Evolutionary conservation across 495 filamentous ascomycete genomes (phyloP).

Genomic region (Lineolata rhizophorae): DNA sequence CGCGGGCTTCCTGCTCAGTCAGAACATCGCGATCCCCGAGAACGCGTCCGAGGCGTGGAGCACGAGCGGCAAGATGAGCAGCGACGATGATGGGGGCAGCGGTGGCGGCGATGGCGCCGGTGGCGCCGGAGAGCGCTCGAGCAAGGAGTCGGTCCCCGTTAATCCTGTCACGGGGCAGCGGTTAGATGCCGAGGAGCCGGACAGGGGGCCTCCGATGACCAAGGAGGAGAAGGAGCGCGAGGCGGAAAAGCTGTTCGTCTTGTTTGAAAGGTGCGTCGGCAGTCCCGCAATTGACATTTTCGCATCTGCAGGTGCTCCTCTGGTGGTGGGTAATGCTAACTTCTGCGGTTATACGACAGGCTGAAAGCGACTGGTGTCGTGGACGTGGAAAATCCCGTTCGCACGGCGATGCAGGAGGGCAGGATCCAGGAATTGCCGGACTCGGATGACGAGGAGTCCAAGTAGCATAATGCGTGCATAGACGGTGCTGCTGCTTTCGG

Average conservation of each 20-base stretch:
- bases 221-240: conserved; percentile 79
- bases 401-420: conserved; percentile 50
- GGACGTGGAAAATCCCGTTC: conserved; percentile 64
- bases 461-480: too few species aligned
- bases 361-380: conserved; percentile 65
- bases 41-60: conserved; percentile 27
- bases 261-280: conserved; percentile 59
- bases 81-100: conserved; percentile 1
- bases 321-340: conserved; percentile 8
- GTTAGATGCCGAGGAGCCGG: conserved; percentile 34
- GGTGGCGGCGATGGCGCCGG: conserved; percentile 18
- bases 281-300: background rate
- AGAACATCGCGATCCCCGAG: conserved; percentile 50
- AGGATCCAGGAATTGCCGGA: conserved; percentile 41
- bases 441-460: too few species aligned
- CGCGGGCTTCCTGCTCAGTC: conserved; percentile 63
- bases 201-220: conserved; percentile 46
- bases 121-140: conserved; percentile 6
- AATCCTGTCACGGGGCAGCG: conserved; percentile 87
- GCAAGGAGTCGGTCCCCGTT: conserved; percentile 16
- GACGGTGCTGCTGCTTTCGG: too few species aligned
- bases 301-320: background rate
- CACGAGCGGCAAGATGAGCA: background rate
- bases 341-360: conserved; percentile 25
- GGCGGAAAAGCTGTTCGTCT: conserved; percentile 74